Evolutionary conservation across 139 green algal genomes (phyloP).

Genomic region (Zygnema circumcarinatum): DNA sequence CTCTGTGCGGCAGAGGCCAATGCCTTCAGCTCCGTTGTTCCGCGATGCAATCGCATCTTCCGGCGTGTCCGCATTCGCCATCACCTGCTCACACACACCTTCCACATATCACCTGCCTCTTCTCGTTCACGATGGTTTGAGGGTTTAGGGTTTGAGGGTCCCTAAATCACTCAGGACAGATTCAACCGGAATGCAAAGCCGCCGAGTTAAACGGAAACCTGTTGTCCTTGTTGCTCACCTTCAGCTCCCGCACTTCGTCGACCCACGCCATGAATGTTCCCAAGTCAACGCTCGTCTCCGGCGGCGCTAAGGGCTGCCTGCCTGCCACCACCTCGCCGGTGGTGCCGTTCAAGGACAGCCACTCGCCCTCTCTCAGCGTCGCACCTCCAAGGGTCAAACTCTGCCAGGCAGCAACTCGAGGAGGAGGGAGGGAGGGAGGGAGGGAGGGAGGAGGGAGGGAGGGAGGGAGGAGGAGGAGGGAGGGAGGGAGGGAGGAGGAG

Average conservation of each 20-base stretch:
- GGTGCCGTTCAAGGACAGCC: constrained; percentile 60
- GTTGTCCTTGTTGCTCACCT: no score
- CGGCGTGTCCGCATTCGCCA: constrained; percentile 89
- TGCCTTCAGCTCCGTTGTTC: constrained; percentile 84
- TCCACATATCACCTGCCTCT: constrained; percentile 57
- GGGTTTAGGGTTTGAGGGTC: no score
- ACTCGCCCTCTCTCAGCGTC: constrained; percentile 78
- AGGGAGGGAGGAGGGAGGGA: not conserved
- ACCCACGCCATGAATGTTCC: constrained; percentile 86
- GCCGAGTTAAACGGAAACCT: no score
- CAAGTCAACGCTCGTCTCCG: constrained; percentile 71
- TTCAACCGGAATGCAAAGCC: no score
- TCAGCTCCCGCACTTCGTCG: constrained; percentile 67
- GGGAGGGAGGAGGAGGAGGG: not conserved
- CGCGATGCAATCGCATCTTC: constrained; percentile 67
- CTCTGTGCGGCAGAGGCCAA: constrained; percentile 87
- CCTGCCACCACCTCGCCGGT: constrained; percentile 63
- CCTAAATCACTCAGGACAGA: no score
- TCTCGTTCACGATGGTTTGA: no score
- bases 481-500: not conserved
- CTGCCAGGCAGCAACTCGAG: constrained; percentile 52
- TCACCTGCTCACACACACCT: constrained; percentile 70
- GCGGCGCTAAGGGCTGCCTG: constrained; percentile 69
- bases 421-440: not conserved
- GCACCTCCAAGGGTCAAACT: constrained; percentile 59